Evolutionary conservation across 2,329 filamentous ascomycete species (phyloP), one percentile per base, ranked within the genome.

Genomic region (Trichophyton equinum): DNA sequence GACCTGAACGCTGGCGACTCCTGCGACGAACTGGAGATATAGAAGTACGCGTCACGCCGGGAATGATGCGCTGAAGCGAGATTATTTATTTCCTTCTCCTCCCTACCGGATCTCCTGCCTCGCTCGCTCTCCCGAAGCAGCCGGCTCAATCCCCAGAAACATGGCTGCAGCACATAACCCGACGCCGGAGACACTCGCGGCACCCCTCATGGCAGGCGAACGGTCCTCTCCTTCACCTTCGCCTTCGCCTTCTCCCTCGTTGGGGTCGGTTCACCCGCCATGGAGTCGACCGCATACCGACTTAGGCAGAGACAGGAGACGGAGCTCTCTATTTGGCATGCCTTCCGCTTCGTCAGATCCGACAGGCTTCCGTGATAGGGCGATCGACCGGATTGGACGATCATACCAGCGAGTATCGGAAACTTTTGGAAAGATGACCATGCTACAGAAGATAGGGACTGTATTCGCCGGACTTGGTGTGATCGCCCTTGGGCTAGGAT

Each of bases 371-470:
- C 71, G 75, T 40, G 74, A 76, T 62, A 70, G 70, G 53, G 64
- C 73, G 15, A 70, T 78, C 59, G 70, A 72, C 30, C 72, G 71
- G 53, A 70, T 70, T 5, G 72, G 72, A 61, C 68, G 67, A 46
- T 60, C 72, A 25, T 73, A 70, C 61, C 70, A 69, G 47, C 70
- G 70, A 6, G 59, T 73, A 8, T 64, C 47, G 15, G 67, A 68
- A 38, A 68, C 73, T 44, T 77, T 74, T 70, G 65, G 68, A 57
- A 69, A 69, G 56, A 73, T 79, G 73, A 75, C 71, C 1, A 65
- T 81, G 0, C 68, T 83, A 61, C 86, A 95, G 72, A 82, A 82
- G 66, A 73, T 84, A 5, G 76, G 85, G 20, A 77, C 85, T 20
- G 72, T 81, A 11, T 62, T 79, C 2, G 82, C 76, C 25, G 74